These are phyloP conservation scores for Clavispora phyllophila DNA, from an alignment of 805 yeast species.

Conservation along the genomic window DNA sequence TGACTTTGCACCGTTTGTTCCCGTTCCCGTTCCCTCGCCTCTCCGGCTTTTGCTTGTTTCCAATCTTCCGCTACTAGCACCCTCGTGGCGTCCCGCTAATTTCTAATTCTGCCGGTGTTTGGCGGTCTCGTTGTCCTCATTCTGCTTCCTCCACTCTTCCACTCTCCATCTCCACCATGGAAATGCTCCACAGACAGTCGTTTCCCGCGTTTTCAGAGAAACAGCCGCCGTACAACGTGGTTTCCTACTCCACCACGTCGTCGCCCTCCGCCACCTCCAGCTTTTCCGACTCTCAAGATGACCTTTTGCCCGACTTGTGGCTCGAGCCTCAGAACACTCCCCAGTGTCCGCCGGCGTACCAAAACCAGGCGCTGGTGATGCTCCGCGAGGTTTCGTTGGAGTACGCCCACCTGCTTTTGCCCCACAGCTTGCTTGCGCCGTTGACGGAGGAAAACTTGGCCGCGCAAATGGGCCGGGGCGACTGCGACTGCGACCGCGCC, in stretches of 20 bases:
- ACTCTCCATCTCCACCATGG: neutral
- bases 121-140: too few relatives aligned
- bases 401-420: constrained; percentile 20
- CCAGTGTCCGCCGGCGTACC: constrained; percentile 6
- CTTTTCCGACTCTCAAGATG: constrained; percentile 16
- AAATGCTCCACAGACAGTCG: neutral
- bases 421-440: constrained; percentile 20
- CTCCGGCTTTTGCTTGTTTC: neutral
- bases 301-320: constrained; percentile 33
- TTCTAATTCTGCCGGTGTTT: too few relatives aligned
- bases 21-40: neutral
- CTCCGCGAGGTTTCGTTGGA: constrained; percentile 20
- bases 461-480: constrained; percentile 3
- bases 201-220: neutral
- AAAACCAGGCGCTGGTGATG: constrained; percentile 18
- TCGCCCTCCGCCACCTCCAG: constrained; percentile 4
- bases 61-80: too few relatives aligned
- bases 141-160: neutral
- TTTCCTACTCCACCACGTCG: constrained; percentile 2
- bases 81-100: too few relatives aligned
- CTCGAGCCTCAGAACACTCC: constrained; percentile 14
- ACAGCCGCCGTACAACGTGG: neutral
- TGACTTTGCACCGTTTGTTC: too few relatives aligned
- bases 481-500: constrained; percentile 6
- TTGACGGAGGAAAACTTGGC: constrained; percentile 37